Evolutionary conservation across 2,329 filamentous ascomycete genomes (phyloP).

Genomic region (Fusarium pseudograminearum): DNA sequence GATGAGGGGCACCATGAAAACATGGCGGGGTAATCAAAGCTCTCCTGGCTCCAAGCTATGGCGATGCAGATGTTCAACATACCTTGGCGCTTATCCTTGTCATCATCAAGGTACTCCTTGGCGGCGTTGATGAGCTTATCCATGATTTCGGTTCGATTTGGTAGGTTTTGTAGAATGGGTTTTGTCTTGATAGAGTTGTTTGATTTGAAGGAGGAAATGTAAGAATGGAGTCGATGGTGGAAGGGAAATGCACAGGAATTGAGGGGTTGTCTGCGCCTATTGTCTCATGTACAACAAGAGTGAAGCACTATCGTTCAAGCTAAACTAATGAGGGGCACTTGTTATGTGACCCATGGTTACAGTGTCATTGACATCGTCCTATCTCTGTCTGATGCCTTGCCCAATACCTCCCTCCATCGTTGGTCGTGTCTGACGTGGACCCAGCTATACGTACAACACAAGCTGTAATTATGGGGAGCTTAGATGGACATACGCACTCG

Average conservation of each 20-base stretch:
- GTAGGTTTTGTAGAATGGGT: neutral
- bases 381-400: neutral
- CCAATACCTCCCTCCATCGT: constrained; percentile 6
- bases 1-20: constrained; percentile 35
- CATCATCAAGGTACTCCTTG: constrained; percentile 53
- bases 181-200: neutral
- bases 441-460: constrained; percentile 3
- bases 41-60: neutral
- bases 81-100: constrained; percentile 48
- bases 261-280: constrained; percentile 23
- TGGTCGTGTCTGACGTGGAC: constrained; percentile 36
- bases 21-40: constrained; percentile 43
- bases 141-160: constrained; percentile 47
- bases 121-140: constrained; percentile 55
- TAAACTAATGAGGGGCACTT: neutral
- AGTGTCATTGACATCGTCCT: constrained; percentile 3
- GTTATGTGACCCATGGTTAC: neutral
- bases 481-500: constrained; percentile 15
- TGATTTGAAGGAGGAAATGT: neutral
- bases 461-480: constrained; percentile 31
- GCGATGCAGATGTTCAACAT: constrained; percentile 5
- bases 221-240: constrained; percentile 25
- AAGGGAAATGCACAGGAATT: constrained; percentile 10
- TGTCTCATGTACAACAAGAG: constrained; percentile 12
- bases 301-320: constrained; percentile 3